phyloP scores from a whole-genome alignment of 2,329 filamentous ascomycete species.

The Botrytis tulipae region DNA sequence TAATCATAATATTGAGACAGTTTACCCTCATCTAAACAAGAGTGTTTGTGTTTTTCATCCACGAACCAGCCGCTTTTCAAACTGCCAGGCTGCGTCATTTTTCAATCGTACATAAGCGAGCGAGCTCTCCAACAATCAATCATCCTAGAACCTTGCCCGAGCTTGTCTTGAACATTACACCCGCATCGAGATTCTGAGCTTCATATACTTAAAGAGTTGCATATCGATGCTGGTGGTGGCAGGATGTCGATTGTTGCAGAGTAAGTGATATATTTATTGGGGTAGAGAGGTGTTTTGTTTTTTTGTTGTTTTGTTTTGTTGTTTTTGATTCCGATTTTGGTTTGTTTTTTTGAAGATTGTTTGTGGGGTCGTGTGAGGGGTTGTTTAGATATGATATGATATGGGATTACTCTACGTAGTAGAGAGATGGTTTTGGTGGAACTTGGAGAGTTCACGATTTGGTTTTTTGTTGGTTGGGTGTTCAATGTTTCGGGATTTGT shows the following conservation, averaged over 20 bases:
- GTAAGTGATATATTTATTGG: conserved; percentile 38
- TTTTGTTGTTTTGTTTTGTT: background rate
- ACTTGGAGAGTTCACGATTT: background rate
- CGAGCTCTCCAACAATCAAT: background rate
- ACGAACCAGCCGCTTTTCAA: no score
- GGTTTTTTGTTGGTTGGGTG: background rate
- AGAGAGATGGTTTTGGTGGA: background rate
- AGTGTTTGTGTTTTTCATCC: background rate
- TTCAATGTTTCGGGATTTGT: background rate
- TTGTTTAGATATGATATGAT: background rate
- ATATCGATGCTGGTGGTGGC: conserved; percentile 25
- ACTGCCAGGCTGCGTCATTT: background rate
- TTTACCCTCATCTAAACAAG: background rate
- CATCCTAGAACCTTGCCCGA: conserved; percentile 10
- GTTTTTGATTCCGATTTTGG: background rate
- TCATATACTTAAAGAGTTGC: background rate
- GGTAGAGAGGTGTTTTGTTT: background rate
- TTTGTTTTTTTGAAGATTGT: background rate
- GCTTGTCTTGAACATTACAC: background rate
- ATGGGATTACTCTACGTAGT: background rate
- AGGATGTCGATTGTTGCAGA: conserved; percentile 49
- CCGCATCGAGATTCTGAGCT: background rate
- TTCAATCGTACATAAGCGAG: conserved; percentile 7
- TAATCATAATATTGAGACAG: background rate
- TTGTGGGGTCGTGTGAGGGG: background rate